These are phyloP conservation scores for Rhizophlyctis rosea DNA, from an alignment of 192 early-diverging fungal genomes.

Conservation along the genomic window DNA sequence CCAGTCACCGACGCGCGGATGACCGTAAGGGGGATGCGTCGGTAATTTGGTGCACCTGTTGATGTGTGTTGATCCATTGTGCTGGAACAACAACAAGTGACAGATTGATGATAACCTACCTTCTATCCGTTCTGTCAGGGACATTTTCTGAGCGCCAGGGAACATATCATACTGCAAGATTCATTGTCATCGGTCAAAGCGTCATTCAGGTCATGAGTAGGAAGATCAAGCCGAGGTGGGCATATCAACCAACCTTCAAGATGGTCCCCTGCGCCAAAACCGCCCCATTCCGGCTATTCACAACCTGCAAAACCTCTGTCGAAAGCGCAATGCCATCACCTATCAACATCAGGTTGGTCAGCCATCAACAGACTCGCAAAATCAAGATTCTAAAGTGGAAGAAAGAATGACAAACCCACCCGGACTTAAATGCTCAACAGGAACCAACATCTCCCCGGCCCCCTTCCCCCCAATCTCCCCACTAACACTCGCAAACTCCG, in stretches of 20 bases:
- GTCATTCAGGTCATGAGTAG: too few species aligned
- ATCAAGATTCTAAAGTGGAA: conserved; percentile 29
- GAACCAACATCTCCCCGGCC: conserved; percentile 26
- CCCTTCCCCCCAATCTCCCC: conserved; percentile 37
- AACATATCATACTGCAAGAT: conserved; percentile 50
- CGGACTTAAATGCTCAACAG: conserved; percentile 42
- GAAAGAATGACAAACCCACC: conserved; percentile 16
- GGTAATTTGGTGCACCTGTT: conserved; percentile 56
- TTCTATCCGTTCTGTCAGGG: conserved; percentile 51
- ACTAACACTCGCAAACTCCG: conserved; percentile 51
- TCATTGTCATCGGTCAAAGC: too few species aligned
- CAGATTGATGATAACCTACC: conserved; percentile 4
- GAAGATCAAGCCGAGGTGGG: too few species aligned
- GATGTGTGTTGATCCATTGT: neutral
- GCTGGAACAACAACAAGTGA: neutral
- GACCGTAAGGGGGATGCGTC: conserved; percentile 42
- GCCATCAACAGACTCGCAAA: too few species aligned
- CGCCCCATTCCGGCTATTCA: conserved; percentile 47
- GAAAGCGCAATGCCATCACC: conserved; percentile 62
- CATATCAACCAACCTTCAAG: conserved; percentile 47
- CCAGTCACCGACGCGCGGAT: conserved; percentile 6
- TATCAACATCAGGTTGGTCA: conserved; percentile 3
- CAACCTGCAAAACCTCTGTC: conserved; percentile 53
- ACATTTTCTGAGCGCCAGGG: conserved; percentile 62
- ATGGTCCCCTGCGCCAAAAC: conserved; percentile 59